These are phyloP conservation scores for Babjeviella inositovora DNA, from an alignment of 805 yeast species.

Conservation along the genomic window DNA sequence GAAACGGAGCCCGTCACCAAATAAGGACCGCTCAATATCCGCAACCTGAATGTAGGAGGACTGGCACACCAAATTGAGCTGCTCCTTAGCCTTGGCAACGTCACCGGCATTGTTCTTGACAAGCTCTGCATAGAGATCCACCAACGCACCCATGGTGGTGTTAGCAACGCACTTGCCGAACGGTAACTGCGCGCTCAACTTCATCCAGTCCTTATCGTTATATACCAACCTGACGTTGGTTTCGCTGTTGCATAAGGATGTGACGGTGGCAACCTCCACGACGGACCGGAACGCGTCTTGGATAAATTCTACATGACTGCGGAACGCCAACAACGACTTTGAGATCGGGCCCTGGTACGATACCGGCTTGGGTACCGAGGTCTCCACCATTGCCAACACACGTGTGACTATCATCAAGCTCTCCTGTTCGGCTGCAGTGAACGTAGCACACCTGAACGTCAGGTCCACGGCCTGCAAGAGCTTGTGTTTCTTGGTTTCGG, in stretches of 20 bases:
- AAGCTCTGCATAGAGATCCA: conserved; percentile 14
- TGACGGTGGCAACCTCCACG: conserved; percentile 32
- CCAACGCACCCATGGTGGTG: conserved; percentile 37
- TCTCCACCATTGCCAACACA: conserved; percentile 16
- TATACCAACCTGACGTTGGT: conserved; percentile 30
- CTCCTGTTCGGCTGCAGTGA: conserved; percentile 25
- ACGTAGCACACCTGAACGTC: conserved; percentile 29
- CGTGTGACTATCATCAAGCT: conserved; percentile 14
- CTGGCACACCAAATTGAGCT: too few species aligned
- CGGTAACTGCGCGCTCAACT: conserved; percentile 40
- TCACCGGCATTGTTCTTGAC: conserved; percentile 13
- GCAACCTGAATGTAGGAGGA: too few species aligned
- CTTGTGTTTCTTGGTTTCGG: conserved; percentile 9
- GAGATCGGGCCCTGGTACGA: conserved; percentile 61
- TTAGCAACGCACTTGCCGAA: conserved; percentile 39
- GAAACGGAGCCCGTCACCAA: too few species aligned
- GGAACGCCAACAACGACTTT: conserved; percentile 44
- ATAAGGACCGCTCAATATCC: too few species aligned
- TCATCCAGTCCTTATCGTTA: conserved; percentile 38
- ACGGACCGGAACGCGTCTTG: conserved; percentile 32
- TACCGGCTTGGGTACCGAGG: conserved; percentile 22
- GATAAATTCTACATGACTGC: conserved; percentile 44
- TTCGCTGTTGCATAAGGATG: conserved; percentile 37
- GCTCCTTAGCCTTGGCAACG: conserved; percentile 6
- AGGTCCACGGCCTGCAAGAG: conserved; percentile 19